These are phyloP conservation scores for Cystobasidium pallidum DNA, from an alignment of 1,284 basidiomycete genomes.

Conservation along the genomic window DNA sequence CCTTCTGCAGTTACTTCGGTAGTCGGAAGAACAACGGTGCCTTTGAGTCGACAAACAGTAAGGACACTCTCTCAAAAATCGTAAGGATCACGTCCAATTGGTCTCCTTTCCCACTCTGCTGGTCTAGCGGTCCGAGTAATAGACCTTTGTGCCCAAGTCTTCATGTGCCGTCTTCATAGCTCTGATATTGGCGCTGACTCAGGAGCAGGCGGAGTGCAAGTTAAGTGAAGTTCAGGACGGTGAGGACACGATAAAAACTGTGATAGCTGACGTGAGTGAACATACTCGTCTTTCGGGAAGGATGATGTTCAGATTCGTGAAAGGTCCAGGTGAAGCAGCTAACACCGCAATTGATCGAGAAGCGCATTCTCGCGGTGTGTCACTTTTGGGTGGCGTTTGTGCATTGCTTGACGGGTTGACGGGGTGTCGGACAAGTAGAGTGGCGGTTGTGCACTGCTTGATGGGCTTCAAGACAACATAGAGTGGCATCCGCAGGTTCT, in stretches of 20 bases:
- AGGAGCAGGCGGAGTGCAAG: neutral
- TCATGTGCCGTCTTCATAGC: slow-evolving; percentile 53
- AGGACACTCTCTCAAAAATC: neutral
- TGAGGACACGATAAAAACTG: neutral
- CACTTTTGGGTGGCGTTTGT: slow-evolving; percentile 2
- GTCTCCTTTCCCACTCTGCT: slow-evolving; percentile 52
- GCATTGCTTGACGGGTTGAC: too few species aligned
- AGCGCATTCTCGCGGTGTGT: slow-evolving; percentile 34
- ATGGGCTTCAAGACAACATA: too few species aligned
- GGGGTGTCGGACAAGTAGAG: too few species aligned
- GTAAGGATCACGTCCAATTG: neutral
- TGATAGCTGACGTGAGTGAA: slow-evolving; percentile 39
- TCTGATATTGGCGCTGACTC: slow-evolving; percentile 45
- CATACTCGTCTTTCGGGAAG: slow-evolving; percentile 51
- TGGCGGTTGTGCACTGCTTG: too few species aligned
- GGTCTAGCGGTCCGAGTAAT: slow-evolving; percentile 49
- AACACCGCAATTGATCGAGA: slow-evolving; percentile 44
- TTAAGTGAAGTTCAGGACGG: too few species aligned
- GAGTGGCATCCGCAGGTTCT: too few species aligned
- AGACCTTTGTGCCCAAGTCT: slow-evolving; percentile 52
- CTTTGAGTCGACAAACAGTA: slow-evolving; percentile 3
- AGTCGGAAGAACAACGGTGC: slow-evolving; percentile 52
- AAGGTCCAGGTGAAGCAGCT: slow-evolving; percentile 41
- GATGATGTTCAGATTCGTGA: slow-evolving; percentile 52
- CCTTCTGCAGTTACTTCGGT: slow-evolving; percentile 49